Evolutionary conservation across 2,329 filamentous ascomycete genomes (phyloP).

Genomic region (Beauveria bassiana): DNA sequence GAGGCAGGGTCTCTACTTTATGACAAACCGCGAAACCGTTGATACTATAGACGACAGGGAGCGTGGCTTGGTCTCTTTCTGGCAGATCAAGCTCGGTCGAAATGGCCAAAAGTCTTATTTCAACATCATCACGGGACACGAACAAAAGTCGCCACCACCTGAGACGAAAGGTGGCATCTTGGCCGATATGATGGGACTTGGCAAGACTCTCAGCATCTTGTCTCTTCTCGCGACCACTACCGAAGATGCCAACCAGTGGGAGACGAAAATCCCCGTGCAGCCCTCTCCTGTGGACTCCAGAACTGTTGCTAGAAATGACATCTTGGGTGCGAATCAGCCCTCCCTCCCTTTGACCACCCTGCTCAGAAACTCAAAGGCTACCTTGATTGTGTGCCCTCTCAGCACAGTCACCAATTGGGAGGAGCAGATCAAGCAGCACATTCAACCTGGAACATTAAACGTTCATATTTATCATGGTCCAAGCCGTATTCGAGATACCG

Average conservation of each 20-base stretch:
- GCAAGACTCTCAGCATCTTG: slow-evolving; percentile 79
- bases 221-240: slow-evolving; percentile 65
- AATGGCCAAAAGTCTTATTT: slow-evolving; percentile 56
- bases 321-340: slow-evolving; percentile 26
- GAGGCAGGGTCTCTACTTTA: slow-evolving; percentile 82
- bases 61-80: slow-evolving; percentile 63
- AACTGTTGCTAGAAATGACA: slow-evolving; percentile 23
- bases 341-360: slow-evolving; percentile 43
- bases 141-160: slow-evolving; percentile 50
- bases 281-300: slow-evolving; percentile 35
- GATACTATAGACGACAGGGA: slow-evolving; percentile 50
- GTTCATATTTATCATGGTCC: slow-evolving; percentile 84
- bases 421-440: slow-evolving; percentile 78
- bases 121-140: slow-evolving; percentile 77
- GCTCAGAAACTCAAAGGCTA: slow-evolving; percentile 66
- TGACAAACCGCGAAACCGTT: slow-evolving; percentile 68
- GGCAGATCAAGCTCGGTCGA: slow-evolving; percentile 52
- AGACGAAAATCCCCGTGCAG: slow-evolving; percentile 42
- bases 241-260: slow-evolving; percentile 56
- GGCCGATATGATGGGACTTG: slow-evolving; percentile 84
- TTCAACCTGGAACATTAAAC: slow-evolving; percentile 54
- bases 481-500: slow-evolving; percentile 61
- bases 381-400: slow-evolving; percentile 79
- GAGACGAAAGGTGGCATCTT: slow-evolving; percentile 67
- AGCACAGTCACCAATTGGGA: slow-evolving; percentile 94